phyloP scores from a whole-genome alignment of 768 basidiomycete species.

The Dioszegia aurantiaca region DNA sequence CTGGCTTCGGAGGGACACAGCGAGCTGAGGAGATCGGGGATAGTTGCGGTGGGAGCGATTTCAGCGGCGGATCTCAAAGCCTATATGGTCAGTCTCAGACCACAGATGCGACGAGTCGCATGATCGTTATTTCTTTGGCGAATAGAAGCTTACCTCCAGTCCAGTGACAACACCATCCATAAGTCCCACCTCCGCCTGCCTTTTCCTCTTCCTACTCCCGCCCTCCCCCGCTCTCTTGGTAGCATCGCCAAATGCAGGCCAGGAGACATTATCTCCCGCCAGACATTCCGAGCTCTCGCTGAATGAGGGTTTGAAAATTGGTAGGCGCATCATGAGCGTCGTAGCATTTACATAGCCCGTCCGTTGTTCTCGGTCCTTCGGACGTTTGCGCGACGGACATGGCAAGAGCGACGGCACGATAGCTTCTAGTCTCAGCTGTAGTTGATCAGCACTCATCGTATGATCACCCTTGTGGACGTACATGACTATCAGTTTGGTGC shows the following conservation, averaged over 20 bases:
- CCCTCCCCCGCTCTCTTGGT: neutral
- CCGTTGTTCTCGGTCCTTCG: neutral
- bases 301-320: slow-evolving; percentile 18
- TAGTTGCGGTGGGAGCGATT: neutral
- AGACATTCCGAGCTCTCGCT: neutral
- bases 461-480: slow-evolving; percentile 19
- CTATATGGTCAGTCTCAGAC: slow-evolving; percentile 1
- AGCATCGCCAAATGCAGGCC: slow-evolving; percentile 6
- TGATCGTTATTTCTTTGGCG: too few species aligned
- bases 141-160: slow-evolving; percentile 26
- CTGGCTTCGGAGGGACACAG: slow-evolving; percentile 5
- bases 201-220: slow-evolving; percentile 17
- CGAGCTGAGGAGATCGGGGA: neutral
- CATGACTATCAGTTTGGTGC: slow-evolving; percentile 30
- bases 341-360: slow-evolving; percentile 22
- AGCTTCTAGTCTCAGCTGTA: slow-evolving; percentile 26
- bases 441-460: neutral
- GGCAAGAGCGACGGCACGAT: slow-evolving; percentile 13
- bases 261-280: neutral
- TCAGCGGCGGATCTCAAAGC: neutral
- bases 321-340: slow-evolving; percentile 32
- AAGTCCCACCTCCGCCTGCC: slow-evolving; percentile 17
- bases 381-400: neutral
- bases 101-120: too few species aligned
- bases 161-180: slow-evolving; percentile 23